Percentiles rank a stretch among this genome's conserved stretches.
Conservation (phyloP, 371 early-diverging fungal species). For the Mortierella sp. region DNA sequence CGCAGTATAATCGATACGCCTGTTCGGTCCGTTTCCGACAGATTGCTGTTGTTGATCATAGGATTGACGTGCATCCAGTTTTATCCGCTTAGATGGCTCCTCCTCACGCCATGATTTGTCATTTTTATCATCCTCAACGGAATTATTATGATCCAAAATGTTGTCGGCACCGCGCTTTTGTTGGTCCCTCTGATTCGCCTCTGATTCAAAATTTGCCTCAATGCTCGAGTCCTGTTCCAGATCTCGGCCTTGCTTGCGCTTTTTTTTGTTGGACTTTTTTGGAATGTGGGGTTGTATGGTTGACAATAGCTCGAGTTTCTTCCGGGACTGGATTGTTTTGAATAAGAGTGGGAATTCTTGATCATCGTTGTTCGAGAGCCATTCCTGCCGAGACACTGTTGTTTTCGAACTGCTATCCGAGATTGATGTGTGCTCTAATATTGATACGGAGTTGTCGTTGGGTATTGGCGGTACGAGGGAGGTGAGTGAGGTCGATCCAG, state of each 20-base stretch:
- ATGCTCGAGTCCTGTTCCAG: neutral
- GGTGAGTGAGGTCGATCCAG: neutral
- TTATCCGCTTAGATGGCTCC: slow-evolving; percentile 23
- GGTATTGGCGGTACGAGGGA: neutral
- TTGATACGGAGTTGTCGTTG: neutral
- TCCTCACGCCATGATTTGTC: neutral
- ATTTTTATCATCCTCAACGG: neutral
- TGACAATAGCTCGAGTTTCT: slow-evolving; percentile 14
- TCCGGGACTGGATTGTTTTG: slow-evolving; percentile 22
- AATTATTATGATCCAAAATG: neutral
- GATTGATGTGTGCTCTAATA: neutral
- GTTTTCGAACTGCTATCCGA: neutral
- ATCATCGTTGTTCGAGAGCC: neutral
- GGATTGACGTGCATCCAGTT: slow-evolving; percentile 27
- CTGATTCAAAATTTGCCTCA: neutral
- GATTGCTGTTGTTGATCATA: slow-evolving; percentile 34
- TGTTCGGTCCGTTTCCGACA: slow-evolving; percentile 7
- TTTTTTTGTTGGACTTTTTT: slow-evolving; percentile 10
- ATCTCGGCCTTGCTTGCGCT: slow-evolving; percentile 13
- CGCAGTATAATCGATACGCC: slow-evolving; percentile 34
- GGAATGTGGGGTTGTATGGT: slow-evolving; percentile 8
- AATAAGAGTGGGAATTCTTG: slow-evolving; percentile 10
- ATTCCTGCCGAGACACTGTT: neutral
- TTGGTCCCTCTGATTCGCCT: neutral
- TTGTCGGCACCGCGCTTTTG: neutral